Evolutionary conservation across 1,284 basidiomycete species (phyloP).

Genomic region (Pseudozyma thailandica): DNA sequence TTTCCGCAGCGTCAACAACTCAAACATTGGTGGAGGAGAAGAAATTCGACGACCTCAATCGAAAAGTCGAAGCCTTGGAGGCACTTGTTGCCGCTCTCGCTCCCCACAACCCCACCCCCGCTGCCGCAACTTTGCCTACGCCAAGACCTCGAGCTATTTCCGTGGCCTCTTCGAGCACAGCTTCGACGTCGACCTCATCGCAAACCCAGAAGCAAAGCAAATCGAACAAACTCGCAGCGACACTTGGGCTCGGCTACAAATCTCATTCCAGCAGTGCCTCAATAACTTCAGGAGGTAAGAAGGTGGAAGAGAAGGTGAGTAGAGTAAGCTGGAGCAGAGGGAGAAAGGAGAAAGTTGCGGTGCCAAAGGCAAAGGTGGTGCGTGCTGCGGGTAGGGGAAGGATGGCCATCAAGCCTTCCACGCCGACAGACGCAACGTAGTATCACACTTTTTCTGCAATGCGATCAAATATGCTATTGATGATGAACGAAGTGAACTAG

Average conservation of each 20-base stretch:
- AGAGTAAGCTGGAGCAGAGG: slow-evolving; percentile 43
- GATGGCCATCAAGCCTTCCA: slow-evolving; percentile 31
- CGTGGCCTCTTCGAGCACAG: not conserved
- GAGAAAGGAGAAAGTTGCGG: slow-evolving; percentile 26
- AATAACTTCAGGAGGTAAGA: too few species aligned
- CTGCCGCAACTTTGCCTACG: not conserved
- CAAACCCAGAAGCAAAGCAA: not conserved
- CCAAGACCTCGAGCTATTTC: not conserved
- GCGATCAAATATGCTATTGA: not conserved
- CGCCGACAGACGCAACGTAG: too few species aligned
- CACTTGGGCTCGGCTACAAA: slow-evolving; percentile 1
- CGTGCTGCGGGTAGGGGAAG: slow-evolving; percentile 42
- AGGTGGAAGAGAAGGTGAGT: slow-evolving; percentile 1
- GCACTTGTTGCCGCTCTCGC: slow-evolving; percentile 13
- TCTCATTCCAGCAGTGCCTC: not conserved
- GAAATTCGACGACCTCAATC: slow-evolving; percentile 28
- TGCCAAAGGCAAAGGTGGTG: slow-evolving; percentile 34
- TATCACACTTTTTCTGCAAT: too few species aligned
- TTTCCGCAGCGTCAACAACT: too few species aligned
- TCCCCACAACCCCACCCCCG: not conserved
- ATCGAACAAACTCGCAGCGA: not conserved
- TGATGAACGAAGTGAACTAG: not conserved
- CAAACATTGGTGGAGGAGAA: slow-evolving; percentile 3
- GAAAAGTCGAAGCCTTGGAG: slow-evolving; percentile 35
- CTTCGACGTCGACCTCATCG: not conserved